These are phyloP conservation scores for Alternaria ventricosa DNA, from an alignment of 2,329 filamentous ascomycete species.

Conservation along the genomic window DNA sequence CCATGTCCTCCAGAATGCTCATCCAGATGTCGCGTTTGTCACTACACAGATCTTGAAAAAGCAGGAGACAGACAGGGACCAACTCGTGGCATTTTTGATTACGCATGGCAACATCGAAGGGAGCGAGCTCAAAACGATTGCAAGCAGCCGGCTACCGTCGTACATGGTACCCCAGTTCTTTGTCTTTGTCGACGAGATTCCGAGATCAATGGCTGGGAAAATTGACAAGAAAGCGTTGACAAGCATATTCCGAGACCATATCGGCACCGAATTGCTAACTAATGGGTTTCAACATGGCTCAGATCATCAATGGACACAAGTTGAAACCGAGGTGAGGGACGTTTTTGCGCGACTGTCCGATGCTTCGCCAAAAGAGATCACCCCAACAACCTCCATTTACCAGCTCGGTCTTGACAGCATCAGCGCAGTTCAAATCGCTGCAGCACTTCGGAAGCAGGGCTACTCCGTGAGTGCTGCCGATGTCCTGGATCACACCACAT, in stretches of 20 bases:
- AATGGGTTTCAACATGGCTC: constrained; percentile 5
- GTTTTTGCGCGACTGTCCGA: constrained; percentile 67
- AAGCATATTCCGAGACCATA: constrained; percentile 35
- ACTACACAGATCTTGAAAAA: constrained; percentile 43
- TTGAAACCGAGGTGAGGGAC: constrained; percentile 62
- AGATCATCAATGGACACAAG: constrained; percentile 55
- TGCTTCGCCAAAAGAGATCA: constrained; percentile 59
- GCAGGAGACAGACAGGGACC: constrained; percentile 34
- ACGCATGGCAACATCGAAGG: neutral
- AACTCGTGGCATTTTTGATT: constrained; percentile 47
- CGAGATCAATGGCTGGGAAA: constrained; percentile 50
- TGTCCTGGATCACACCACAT: constrained; percentile 66
- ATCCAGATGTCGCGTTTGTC: constrained; percentile 30
- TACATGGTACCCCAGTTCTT: constrained; percentile 51
- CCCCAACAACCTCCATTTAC: constrained; percentile 74
- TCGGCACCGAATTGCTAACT: constrained; percentile 1
- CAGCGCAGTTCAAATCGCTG: constrained; percentile 78
- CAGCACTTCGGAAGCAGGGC: constrained; percentile 66
- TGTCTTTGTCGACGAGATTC: constrained; percentile 42
- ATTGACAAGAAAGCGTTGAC: constrained; percentile 47
- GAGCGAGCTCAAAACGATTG: constrained; percentile 21
- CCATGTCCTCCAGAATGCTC: constrained; percentile 31
- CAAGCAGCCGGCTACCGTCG: constrained; percentile 34
- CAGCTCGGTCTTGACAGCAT: constrained; percentile 92
- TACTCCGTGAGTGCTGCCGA: constrained; percentile 70